phyloP scores from a whole-genome alignment of 768 basidiomycete genomes.

The Tephrocybe rancida region DNA sequence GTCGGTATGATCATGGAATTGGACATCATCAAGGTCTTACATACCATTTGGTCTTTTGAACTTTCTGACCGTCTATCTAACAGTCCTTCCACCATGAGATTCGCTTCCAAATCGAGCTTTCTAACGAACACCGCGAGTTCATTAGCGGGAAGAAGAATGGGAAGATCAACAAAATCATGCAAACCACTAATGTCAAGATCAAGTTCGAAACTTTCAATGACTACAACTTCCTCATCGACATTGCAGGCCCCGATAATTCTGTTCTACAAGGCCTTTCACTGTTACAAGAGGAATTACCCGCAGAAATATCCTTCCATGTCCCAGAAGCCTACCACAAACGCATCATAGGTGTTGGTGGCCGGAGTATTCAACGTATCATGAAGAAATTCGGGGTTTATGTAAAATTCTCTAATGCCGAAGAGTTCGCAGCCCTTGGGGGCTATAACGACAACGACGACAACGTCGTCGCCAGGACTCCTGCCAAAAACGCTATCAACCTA shows the following conservation, averaged over 20 bases:
- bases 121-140: constrained; percentile 98
- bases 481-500: constrained; percentile 94
- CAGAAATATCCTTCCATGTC: constrained; percentile 98
- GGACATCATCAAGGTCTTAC: constrained; percentile 82
- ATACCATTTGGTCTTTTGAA: constrained; percentile 13
- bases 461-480: constrained; percentile 96
- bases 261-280: constrained; percentile 87
- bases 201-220: constrained; percentile 99
- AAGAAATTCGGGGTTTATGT: constrained; percentile 99
- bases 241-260: constrained; percentile 81
- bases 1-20: constrained; percentile 87
- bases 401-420: constrained; percentile 98
- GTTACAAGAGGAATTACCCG: constrained; percentile 96
- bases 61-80: neutral
- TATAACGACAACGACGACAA: constrained; percentile 99
- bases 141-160: constrained; percentile 99
- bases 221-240: constrained; percentile 92
- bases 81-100: constrained; percentile 98
- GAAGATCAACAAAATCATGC: constrained; percentile 99
- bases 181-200: constrained; percentile 95
- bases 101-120: constrained; percentile 96
- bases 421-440: constrained; percentile 92
- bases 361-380: constrained; percentile 99
- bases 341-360: constrained; percentile 97
- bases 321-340: constrained; percentile 98